phyloP scores from a whole-genome alignment of 495 filamentous ascomycete species.

The Lasiosphaeria miniovina region DNA sequence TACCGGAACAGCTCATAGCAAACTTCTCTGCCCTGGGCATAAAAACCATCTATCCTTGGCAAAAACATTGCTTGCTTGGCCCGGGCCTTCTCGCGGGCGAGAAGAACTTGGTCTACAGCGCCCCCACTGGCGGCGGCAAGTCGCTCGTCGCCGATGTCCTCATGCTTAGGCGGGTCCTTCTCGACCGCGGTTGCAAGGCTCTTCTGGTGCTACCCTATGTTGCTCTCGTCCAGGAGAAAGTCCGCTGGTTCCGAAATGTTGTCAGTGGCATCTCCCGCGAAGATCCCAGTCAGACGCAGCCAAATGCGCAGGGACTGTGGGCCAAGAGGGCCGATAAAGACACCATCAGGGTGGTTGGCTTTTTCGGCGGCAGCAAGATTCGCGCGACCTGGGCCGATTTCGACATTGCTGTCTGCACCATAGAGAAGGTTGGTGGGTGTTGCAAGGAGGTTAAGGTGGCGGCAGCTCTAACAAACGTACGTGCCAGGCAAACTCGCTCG shows the following conservation, averaged over 20 bases:
- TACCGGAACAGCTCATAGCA: slow-evolving; percentile 57
- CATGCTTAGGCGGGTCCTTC: slow-evolving; percentile 69
- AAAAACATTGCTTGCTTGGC: slow-evolving; percentile 71
- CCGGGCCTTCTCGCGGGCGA: slow-evolving; percentile 64
- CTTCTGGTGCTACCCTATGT: slow-evolving; percentile 80
- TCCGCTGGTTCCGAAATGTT: slow-evolving; percentile 69
- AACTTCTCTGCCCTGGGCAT: slow-evolving; percentile 68
- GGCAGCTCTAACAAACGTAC: slow-evolving; percentile 17
- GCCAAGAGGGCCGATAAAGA: slow-evolving; percentile 44
- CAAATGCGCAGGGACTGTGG: slow-evolving; percentile 35
- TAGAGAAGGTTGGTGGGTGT: slow-evolving; percentile 64
- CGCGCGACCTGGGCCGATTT: slow-evolving; percentile 68
- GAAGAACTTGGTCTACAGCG: slow-evolving; percentile 74
- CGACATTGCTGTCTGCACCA: slow-evolving; percentile 78
- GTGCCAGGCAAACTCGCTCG: slow-evolving; percentile 68
- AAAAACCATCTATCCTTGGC: slow-evolving; percentile 74
- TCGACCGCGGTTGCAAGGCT: slow-evolving; percentile 63
- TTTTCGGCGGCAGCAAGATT: slow-evolving; percentile 69
- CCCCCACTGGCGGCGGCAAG: slow-evolving; percentile 83
- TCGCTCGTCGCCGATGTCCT: slow-evolving; percentile 74
- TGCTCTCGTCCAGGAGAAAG: slow-evolving; percentile 79
- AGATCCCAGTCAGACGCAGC: slow-evolving; percentile 18
- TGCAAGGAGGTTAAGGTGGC: neutral
- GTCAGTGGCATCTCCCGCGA: slow-evolving; percentile 60
- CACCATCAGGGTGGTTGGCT: slow-evolving; percentile 63